A percentile compares a stretch with the other conserved stretches of the same genome.
phyloP scores from a whole-genome alignment of 352 stramenopile species.

The Globisporangium cylindrosporum region DNA sequence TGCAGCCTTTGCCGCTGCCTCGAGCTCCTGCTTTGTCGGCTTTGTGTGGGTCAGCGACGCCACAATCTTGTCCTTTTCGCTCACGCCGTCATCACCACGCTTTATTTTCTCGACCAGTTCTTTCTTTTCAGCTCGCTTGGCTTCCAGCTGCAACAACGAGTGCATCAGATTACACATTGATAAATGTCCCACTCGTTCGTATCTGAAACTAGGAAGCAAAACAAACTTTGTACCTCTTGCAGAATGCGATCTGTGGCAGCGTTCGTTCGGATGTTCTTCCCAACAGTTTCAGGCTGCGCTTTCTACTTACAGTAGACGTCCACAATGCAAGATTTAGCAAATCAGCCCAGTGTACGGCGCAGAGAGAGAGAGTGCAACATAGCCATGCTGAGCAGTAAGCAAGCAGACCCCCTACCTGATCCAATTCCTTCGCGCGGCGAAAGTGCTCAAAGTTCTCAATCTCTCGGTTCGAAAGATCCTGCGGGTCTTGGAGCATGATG shows the following conservation, averaged over 20 bases:
- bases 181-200: neutral
- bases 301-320: conserved; percentile 6
- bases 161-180: neutral
- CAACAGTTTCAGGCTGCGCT: conserved; percentile 16
- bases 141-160: conserved; percentile 41
- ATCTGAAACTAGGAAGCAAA: neutral
- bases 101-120: conserved; percentile 68
- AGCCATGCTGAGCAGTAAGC: neutral
- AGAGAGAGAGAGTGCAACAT: neutral
- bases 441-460: conserved; percentile 98
- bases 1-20: conserved; percentile 12
- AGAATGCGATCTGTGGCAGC: conserved; percentile 82
- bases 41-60: conserved; percentile 62
- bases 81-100: conserved; percentile 50
- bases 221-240: conserved; percentile 40
- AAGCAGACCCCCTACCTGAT: conserved; percentile 24
- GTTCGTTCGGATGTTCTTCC: conserved; percentile 76
- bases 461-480: conserved; percentile 89
- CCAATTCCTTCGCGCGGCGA: conserved; percentile 49
- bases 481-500: conserved; percentile 94
- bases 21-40: conserved; percentile 21
- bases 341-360: neutral
- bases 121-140: conserved; percentile 59
- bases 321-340: neutral
- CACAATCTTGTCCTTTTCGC: conserved; percentile 74